Evolutionary conservation across 345 rosid species (phyloP).

Genomic region (Boechera divaricarpa): DNA sequence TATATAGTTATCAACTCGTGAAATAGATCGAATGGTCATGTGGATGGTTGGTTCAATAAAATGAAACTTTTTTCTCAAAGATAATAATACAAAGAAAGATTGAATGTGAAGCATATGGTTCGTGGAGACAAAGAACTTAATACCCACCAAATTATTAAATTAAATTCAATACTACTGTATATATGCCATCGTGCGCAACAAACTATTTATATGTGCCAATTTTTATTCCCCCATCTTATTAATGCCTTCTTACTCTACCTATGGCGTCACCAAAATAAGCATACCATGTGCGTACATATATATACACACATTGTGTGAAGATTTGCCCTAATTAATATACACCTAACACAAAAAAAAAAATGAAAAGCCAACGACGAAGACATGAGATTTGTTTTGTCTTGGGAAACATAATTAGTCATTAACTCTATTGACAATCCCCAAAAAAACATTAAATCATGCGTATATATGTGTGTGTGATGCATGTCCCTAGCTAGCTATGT

Average conservation of each 20-base stretch:
- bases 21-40: constrained; percentile 36
- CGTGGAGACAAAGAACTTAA: constrained; percentile 48
- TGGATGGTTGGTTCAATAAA: constrained; percentile 33
- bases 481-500: constrained; percentile 21
- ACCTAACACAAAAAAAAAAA: neutral
- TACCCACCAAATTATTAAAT: constrained; percentile 41
- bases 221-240: constrained; percentile 23
- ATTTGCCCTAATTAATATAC: constrained; percentile 5
- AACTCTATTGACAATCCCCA: constrained; percentile 30
- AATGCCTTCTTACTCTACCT: constrained; percentile 56
- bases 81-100: constrained; percentile 29
- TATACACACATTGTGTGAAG: neutral
- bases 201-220: constrained; percentile 31
- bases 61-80: constrained; percentile 1
- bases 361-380: constrained; percentile 36
- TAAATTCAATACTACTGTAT: constrained; percentile 2
- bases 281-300: constrained; percentile 35
- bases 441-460: constrained; percentile 14
- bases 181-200: constrained; percentile 47
- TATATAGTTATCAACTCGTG: neutral
- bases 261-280: constrained; percentile 50
- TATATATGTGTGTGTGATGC: constrained; percentile 17
- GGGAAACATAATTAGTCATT: constrained; percentile 22
- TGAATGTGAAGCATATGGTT: constrained; percentile 39
- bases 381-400: constrained; percentile 38